phyloP scores from a whole-genome alignment of 2,329 filamentous ascomycete genomes.

The Macrophomina pseudophaseolina region DNA sequence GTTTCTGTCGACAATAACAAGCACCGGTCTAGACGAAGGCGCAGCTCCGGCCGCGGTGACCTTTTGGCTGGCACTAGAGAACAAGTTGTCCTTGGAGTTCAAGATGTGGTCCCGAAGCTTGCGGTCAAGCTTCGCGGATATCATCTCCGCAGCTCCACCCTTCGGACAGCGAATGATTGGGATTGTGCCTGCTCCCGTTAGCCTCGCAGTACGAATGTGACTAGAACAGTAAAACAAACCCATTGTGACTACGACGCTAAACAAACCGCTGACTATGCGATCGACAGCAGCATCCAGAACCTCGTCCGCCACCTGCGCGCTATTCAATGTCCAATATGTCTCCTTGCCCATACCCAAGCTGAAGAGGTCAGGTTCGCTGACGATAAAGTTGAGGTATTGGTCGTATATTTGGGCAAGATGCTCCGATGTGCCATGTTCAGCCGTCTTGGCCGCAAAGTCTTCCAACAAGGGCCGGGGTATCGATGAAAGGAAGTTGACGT shows the following conservation, averaged over 20 bases:
- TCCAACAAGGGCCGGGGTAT: slow-evolving; percentile 88
- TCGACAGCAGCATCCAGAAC: slow-evolving; percentile 88
- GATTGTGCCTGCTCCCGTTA: slow-evolving; percentile 69
- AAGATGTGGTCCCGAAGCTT: slow-evolving; percentile 96
- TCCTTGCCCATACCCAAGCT: slow-evolving; percentile 92
- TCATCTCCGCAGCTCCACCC: slow-evolving; percentile 90
- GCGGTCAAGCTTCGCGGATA: slow-evolving; percentile 89
- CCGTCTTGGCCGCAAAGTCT: slow-evolving; percentile 90
- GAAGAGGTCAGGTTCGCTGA: slow-evolving; percentile 93
- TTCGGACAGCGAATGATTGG: slow-evolving; percentile 95
- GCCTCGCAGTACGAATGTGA: slow-evolving; percentile 19
- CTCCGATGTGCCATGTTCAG: slow-evolving; percentile 81
- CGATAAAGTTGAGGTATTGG: slow-evolving; percentile 97
- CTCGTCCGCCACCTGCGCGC: slow-evolving; percentile 85
- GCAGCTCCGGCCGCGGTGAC: slow-evolving; percentile 63
- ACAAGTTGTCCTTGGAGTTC: slow-evolving; percentile 97
- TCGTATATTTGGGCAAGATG: slow-evolving; percentile 92
- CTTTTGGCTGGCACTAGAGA: slow-evolving; percentile 70
- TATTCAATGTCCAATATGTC: slow-evolving; percentile 96
- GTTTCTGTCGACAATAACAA: slow-evolving; percentile 93
- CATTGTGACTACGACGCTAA: slow-evolving; percentile 98
- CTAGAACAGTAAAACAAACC: slow-evolving; percentile 58
- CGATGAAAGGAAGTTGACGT: slow-evolving; percentile 96
- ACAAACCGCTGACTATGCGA: slow-evolving; percentile 92
- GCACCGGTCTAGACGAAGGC: slow-evolving; percentile 78